These are phyloP conservation scores for Nemania bipapillata DNA, from an alignment of 2,329 filamentous ascomycete species.

Conservation along the genomic window DNA sequence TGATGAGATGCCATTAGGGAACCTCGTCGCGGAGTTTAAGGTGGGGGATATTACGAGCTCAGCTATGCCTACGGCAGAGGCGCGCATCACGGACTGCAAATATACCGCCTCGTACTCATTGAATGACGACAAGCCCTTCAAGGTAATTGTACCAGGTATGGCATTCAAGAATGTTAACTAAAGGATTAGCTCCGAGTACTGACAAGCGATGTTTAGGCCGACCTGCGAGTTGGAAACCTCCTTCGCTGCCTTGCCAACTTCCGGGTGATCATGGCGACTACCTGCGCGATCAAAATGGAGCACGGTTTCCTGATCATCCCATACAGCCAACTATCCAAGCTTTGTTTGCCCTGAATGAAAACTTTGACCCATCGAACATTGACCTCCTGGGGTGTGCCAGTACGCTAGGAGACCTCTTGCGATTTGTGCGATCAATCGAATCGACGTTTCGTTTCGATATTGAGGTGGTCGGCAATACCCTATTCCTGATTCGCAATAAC, in stretches of 20 bases:
- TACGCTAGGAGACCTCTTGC: conserved; percentile 45
- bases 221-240: conserved; percentile 43
- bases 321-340: conserved; percentile 43
- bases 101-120: conserved; percentile 46
- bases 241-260: conserved; percentile 38
- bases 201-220: conserved; percentile 37
- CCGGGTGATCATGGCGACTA: conserved; percentile 39
- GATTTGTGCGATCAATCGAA: conserved; percentile 38
- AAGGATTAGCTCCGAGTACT: conserved; percentile 4
- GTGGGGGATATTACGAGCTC: conserved; percentile 19
- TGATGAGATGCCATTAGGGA: conserved; percentile 26
- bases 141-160: conserved; percentile 45
- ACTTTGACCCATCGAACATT: conserved; percentile 39
- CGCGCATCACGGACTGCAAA: conserved; percentile 41
- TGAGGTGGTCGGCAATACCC: conserved; percentile 44
- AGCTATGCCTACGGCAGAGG: conserved; percentile 18
- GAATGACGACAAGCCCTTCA: conserved; percentile 31
- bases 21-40: conserved; percentile 38
- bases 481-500: conserved; percentile 43
- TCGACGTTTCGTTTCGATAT: conserved; percentile 44
- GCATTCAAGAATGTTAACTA: not conserved
- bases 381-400: conserved; percentile 45
- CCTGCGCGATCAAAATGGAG: conserved; percentile 44
- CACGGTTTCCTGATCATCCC: conserved; percentile 43
- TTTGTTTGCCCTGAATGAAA: conserved; percentile 38